Evolutionary conservation across 352 stramenopile genomes (phyloP), one percentile per base, ranked within the genome.

Genomic region (Phytophthora pisi): DNA sequence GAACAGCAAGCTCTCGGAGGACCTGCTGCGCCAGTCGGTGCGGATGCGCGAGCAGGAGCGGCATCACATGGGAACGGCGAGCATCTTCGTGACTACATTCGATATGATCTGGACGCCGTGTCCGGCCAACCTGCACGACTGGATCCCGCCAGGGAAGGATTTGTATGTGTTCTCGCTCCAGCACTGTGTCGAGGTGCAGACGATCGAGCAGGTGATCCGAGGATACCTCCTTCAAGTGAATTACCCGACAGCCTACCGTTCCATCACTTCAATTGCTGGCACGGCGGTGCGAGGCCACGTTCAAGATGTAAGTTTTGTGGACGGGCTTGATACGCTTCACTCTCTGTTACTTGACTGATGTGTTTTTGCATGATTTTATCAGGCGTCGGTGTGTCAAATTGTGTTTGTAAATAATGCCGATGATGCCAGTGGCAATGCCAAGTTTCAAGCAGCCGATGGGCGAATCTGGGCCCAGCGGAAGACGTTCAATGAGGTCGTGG

Each of bases 371-470:
- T 20, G 23, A 0, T 60, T 30, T 51, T 36, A 7, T 24, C 67
- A 93, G 81, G 84, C 84, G 8, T 76, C 78, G 0, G 81, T 94
- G 16, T 93, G 87, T 61, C 86, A 96, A 68, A 90, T 96, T 51
- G 77, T 96, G 7, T 96, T 96, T 68, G 84, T 93, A 50, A 93
- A 93, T 74, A 87, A 91, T 54, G 84, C 85, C 1, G 88, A 96
- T 55, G 86, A 93, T 20, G 76, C 82, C 5, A 93, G 84, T 50
- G 88, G 88, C 8, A 96, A 93, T 53, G 88, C 93, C 9, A 77
- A 86, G 42, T 88, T 94, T 49, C 80, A 91, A 56, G 79, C 81
- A 0, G 77, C 68, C 0, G 81, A 93, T 50, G 84, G 84, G 9
- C 84, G 82, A 9, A 82, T 89, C 34, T 94, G 86, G 86, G 82